Evolutionary conservation across 176 grass and related monocot genomes (phyloP), one percentile per base, ranked within the genome.

Genomic region (Neostapfia colusana): DNA sequence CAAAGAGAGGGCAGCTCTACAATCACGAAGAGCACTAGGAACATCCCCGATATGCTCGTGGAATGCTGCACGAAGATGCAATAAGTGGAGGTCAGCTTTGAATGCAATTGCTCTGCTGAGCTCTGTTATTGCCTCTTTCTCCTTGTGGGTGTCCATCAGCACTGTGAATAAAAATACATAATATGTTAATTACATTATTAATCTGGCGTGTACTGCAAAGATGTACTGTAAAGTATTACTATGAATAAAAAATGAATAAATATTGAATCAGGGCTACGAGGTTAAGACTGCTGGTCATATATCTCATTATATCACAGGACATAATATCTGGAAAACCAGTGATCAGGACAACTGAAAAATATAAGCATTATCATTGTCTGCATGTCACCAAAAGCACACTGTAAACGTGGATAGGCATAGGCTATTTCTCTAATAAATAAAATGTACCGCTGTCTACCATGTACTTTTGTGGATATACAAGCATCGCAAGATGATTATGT

Each of bases 71-170:
- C 93, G 90, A 34, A 97, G 82, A 65, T 97, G 93, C 81, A 97
- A 70, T 31, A 93, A 84, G 61, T 97, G 87, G 38, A 97, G 88
- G 44, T 97, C 93, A 0, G 93, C 90, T 83, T 91, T 97, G 78
- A 97, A 97, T 26, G 88, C 57, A 36, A 97, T 93, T 10, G 90
- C 93, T 24, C 55, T 76, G 18, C 88, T 87, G 27, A 97, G 81
- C 81, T 97, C 93, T 35, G 88, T 75, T 82, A 97, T 91, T 65
- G 90, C 93, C 17, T 93, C 90, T 46, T 89, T 87, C 72, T 93
- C 93, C 81, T 93, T 91, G 83, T 93, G 90, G 77, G 89, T 87
- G 49, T 97, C 93, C 93, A 97, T 97, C 38, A 97, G 80, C 31
- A 97, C 93, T 93, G 80, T 45, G 36, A 76, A 82, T 28, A 23